Conservation (phyloP, 495 filamentous ascomycete species). For the Trichocladium antarcticum region DNA sequence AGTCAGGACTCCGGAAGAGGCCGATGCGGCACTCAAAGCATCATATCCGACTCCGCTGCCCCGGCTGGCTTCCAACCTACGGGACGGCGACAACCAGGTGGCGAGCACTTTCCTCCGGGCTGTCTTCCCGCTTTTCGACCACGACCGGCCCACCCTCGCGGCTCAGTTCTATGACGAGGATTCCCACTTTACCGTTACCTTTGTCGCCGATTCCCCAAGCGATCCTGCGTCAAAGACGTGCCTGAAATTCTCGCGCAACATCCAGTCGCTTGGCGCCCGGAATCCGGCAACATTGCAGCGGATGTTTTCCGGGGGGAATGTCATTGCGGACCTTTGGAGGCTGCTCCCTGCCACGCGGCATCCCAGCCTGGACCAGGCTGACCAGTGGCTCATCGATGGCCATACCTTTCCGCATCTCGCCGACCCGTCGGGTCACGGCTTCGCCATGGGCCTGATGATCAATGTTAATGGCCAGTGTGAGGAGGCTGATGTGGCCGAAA, state of each 20-base stretch:
- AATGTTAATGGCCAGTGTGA: slow-evolving; percentile 75
- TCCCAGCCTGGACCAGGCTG: slow-evolving; percentile 48
- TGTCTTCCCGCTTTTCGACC: slow-evolving; percentile 69
- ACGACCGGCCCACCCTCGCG: slow-evolving; percentile 50
- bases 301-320: slow-evolving; percentile 48
- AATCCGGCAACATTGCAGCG: slow-evolving; percentile 48
- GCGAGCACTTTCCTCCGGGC: slow-evolving; percentile 61
- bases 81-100: slow-evolving; percentile 58
- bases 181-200: slow-evolving; percentile 66
- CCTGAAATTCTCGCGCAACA: slow-evolving; percentile 70
- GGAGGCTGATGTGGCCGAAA: slow-evolving; percentile 48
- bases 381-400: slow-evolving; percentile 74
- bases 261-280: slow-evolving; percentile 54
- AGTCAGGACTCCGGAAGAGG: slow-evolving; percentile 58
- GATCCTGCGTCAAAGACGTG: slow-evolving; percentile 56
- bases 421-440: slow-evolving; percentile 55
- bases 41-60: slow-evolving; percentile 50
- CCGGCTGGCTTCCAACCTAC: slow-evolving; percentile 55
- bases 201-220: slow-evolving; percentile 48
- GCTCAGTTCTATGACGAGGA: slow-evolving; percentile 62
- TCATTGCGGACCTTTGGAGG: slow-evolving; percentile 60
- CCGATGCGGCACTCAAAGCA: slow-evolving; percentile 35
- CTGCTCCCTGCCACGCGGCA: slow-evolving; percentile 65
- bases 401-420: slow-evolving; percentile 60
- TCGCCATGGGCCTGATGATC: slow-evolving; percentile 60